These are phyloP conservation scores for Laguncularia racemosa DNA, from an alignment of 345 rosid species.

Conservation along the genomic window DNA sequence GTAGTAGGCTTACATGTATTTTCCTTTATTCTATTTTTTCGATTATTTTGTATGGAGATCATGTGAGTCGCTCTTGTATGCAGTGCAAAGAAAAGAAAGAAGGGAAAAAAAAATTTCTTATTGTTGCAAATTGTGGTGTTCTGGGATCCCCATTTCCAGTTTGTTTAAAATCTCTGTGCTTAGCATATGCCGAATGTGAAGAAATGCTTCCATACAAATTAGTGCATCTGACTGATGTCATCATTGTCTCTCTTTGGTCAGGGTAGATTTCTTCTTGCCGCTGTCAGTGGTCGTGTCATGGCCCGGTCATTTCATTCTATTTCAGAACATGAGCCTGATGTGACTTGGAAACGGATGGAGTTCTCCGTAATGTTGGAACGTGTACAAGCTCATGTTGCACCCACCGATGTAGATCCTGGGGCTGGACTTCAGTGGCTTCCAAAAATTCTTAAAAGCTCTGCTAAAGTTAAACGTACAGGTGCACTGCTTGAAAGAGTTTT, in stretches of 20 bases:
- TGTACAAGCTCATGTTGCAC: slow-evolving; percentile 99
- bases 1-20: too few species aligned
- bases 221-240: background rate
- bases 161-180: too few species aligned
- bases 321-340: slow-evolving; percentile 80
- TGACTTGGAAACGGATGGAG: slow-evolving; percentile 89
- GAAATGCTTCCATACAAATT: too few species aligned
- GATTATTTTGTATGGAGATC: too few species aligned
- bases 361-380: slow-evolving; percentile 92
- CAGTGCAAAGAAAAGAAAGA: too few species aligned
- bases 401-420: slow-evolving; percentile 99
- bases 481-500: slow-evolving; percentile 98
- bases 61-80: too few species aligned
- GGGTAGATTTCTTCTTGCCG: slow-evolving; percentile 99
- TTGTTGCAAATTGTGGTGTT: too few species aligned
- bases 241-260: slow-evolving; percentile 21
- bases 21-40: too few species aligned
- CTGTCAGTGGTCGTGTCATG: slow-evolving; percentile 93
- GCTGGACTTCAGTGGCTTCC: slow-evolving; percentile 99
- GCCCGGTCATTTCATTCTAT: slow-evolving; percentile 85
- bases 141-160: too few species aligned
- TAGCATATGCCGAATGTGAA: too few species aligned
- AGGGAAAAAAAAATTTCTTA: too few species aligned
- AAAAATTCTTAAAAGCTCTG: slow-evolving; percentile 76
- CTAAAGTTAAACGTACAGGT: slow-evolving; percentile 94